Conservation (phyloP, 1,284 basidiomycete species). For the Fomitopsis palustris region DNA sequence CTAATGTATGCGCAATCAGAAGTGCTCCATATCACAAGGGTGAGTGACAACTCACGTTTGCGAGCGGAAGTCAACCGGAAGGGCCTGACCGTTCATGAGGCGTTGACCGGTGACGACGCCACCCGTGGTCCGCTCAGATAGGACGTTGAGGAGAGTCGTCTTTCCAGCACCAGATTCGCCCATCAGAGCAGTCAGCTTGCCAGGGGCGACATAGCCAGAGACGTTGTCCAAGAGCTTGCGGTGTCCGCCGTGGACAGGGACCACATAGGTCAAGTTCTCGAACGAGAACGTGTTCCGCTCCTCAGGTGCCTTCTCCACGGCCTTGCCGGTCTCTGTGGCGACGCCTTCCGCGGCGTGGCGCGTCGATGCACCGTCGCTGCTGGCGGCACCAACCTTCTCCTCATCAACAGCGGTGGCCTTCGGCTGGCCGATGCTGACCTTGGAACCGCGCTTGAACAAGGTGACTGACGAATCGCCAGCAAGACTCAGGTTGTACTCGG, state of each 20-base stretch:
- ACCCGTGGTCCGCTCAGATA: conserved; percentile 76
- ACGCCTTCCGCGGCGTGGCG: conserved; percentile 1
- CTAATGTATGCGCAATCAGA: conserved; percentile 22
- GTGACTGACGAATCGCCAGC: conserved; percentile 30
- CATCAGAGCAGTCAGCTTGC: conserved; percentile 77
- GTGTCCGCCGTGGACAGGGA: conserved; percentile 54
- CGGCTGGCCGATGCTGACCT: conserved; percentile 9
- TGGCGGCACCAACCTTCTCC: conserved; percentile 19
- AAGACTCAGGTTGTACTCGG: conserved; percentile 41
- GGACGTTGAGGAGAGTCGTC: conserved; percentile 81
- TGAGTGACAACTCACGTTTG: conserved; percentile 42
- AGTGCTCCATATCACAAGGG: background rate
- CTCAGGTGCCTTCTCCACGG: conserved; percentile 19
- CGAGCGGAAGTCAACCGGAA: conserved; percentile 73
- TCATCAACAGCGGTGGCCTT: conserved; percentile 21
- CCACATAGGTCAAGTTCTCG: conserved; percentile 59
- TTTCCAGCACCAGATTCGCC: conserved; percentile 82
- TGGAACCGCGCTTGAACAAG: conserved; percentile 42
- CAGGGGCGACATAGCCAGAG: conserved; percentile 80
- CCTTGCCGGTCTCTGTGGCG: conserved; percentile 11
- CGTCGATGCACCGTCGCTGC: conserved; percentile 1
- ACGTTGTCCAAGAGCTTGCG: conserved; percentile 73
- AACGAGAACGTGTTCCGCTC: conserved; percentile 57
- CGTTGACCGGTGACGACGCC: conserved; percentile 81
- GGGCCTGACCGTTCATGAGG: conserved; percentile 72